Conservation (phyloP, 1,139 yeast species). For the Kurtzmaniella quercitrusa region DNA sequence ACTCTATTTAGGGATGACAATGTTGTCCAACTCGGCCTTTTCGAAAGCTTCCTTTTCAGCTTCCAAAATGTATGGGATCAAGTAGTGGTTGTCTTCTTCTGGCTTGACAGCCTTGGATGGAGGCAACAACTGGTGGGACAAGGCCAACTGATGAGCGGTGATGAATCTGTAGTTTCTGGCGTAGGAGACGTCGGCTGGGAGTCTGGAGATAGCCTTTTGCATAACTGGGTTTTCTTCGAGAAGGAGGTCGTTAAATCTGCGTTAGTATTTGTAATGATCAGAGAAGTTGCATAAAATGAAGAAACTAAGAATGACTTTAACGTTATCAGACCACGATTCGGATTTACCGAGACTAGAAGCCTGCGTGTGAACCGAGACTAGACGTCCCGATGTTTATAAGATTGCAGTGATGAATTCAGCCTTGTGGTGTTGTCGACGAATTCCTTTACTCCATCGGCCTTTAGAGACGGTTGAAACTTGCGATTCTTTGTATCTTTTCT, state of each 20-base stretch:
- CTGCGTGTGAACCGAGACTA: no score
- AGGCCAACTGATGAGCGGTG: slow-evolving; percentile 85
- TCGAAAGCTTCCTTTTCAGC: slow-evolving; percentile 91
- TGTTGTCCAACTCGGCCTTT: slow-evolving; percentile 83
- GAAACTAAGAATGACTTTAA: no score
- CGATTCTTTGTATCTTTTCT: background rate
- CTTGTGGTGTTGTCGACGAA: no score
- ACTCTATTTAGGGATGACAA: slow-evolving; percentile 32
- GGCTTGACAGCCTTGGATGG: slow-evolving; percentile 72
- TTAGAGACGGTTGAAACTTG: no score
- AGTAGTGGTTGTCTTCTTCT: slow-evolving; percentile 80
- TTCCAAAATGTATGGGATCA: slow-evolving; percentile 86
- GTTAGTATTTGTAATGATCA: slow-evolving; percentile 15
- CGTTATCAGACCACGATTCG: no score
- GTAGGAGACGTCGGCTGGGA: slow-evolving; percentile 79
- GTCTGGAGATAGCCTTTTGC: slow-evolving; percentile 84
- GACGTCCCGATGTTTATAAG: no score
- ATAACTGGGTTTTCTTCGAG: slow-evolving; percentile 82
- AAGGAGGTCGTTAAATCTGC: slow-evolving; percentile 75
- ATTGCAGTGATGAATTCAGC: no score
- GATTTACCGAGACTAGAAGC: no score
- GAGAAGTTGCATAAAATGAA: background rate
- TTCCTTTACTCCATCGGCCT: no score
- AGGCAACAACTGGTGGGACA: slow-evolving; percentile 84
- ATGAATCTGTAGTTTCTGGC: slow-evolving; percentile 90